phyloP scores from a whole-genome alignment of 129 eudicot species.

The Oenanthe sinensis region DNA sequence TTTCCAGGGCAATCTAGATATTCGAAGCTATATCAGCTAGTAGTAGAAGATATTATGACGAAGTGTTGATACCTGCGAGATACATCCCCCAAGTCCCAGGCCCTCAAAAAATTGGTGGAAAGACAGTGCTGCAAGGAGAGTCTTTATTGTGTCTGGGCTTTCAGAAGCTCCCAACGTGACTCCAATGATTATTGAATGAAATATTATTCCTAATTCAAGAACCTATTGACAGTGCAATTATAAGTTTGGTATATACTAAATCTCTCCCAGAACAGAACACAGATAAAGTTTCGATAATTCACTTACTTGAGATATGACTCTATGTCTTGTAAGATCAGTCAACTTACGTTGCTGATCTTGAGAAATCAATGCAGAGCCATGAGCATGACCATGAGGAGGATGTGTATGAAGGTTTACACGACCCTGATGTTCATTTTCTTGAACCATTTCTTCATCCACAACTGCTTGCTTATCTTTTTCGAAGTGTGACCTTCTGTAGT shows the following conservation, averaged over 20 bases:
- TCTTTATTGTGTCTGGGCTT: slow-evolving; percentile 45
- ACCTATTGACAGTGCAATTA: slow-evolving; percentile 28
- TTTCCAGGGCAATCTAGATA: neutral
- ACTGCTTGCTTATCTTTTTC: slow-evolving; percentile 25
- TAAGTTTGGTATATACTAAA: neutral
- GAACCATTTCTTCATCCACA: slow-evolving; percentile 21
- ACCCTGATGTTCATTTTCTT: slow-evolving; percentile 26
- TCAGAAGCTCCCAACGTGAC: slow-evolving; percentile 58
- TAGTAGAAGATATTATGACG: neutral
- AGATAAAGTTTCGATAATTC: neutral
- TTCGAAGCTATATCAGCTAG: neutral
- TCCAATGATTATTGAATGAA: slow-evolving; percentile 71
- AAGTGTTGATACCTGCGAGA: slow-evolving; percentile 45
- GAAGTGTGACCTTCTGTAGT: slow-evolving; percentile 41
- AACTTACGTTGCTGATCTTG: slow-evolving; percentile 14
- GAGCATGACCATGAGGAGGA: slow-evolving; percentile 56
- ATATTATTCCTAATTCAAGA: slow-evolving; percentile 60
- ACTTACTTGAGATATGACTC: slow-evolving; percentile 47
- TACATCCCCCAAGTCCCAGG: slow-evolving; percentile 85
- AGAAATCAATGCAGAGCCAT: slow-evolving; percentile 31
- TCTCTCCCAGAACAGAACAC: neutral
- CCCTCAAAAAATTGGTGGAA: slow-evolving; percentile 84
- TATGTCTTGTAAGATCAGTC: slow-evolving; percentile 47
- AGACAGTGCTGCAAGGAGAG: slow-evolving; percentile 58
- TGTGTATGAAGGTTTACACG: slow-evolving; percentile 55